Conservation (phyloP, 768 basidiomycete species). For the Tulasnella sp. region DNA sequence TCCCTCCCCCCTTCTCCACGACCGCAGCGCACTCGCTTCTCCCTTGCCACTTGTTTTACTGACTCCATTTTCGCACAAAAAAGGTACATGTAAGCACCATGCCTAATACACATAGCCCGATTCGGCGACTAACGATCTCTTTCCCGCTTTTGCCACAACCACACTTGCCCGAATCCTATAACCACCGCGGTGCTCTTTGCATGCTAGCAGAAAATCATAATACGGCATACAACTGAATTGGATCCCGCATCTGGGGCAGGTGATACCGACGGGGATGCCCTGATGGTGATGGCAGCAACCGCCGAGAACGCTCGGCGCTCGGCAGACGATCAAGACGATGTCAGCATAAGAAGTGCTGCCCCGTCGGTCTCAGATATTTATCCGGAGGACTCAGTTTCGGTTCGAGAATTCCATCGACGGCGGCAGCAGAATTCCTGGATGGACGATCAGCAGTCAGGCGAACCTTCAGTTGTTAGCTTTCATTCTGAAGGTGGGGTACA, state of each 20-base stretch:
- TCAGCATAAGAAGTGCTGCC: background rate
- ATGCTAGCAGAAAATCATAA: background rate
- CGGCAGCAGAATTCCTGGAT: background rate
- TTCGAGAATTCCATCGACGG: background rate
- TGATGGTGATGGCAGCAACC: constrained; percentile 1
- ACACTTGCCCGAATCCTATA: background rate
- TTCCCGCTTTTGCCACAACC: background rate
- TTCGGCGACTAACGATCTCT: background rate
- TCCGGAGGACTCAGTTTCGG: constrained; percentile 22
- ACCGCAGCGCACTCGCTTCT: background rate
- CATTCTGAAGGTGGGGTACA: background rate
- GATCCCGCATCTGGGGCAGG: background rate
- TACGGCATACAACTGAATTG: background rate
- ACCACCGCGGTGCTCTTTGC: background rate
- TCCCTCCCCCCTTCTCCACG: background rate
- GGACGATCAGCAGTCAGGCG: background rate
- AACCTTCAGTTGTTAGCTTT: constrained; percentile 5
- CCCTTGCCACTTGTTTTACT: background rate
- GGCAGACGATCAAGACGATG: background rate
- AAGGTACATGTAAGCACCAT: background rate
- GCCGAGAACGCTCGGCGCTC: background rate
- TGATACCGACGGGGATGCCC: background rate
- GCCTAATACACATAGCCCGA: background rate
- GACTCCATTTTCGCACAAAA: background rate
- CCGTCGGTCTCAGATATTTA: background rate